Evolutionary conservation across 305 asterid species (phyloP).

Genomic region (Ruellia speciosa): DNA sequence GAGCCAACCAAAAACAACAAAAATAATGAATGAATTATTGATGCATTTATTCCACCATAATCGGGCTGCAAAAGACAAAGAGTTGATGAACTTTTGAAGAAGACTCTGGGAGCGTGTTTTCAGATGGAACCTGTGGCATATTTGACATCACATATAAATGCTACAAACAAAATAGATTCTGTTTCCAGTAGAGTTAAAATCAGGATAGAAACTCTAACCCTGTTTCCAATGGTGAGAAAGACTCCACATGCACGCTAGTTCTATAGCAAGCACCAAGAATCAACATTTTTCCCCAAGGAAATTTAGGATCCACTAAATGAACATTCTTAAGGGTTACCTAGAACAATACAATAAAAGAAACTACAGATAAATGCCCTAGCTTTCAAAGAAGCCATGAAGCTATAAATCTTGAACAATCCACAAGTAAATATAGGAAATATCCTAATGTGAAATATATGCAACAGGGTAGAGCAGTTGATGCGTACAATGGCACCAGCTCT

Average conservation of each 20-base stretch:
- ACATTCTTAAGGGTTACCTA: slow-evolving; percentile 70
- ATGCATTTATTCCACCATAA: slow-evolving; percentile 57
- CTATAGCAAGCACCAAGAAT: slow-evolving; percentile 77
- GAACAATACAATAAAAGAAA: slow-evolving; percentile 21
- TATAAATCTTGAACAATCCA: too few relatives aligned
- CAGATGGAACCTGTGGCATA: slow-evolving; percentile 49
- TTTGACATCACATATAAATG: slow-evolving; percentile 22
- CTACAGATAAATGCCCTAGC: slow-evolving; percentile 5
- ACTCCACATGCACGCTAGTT: slow-evolving; percentile 57
- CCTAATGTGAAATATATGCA: slow-evolving; percentile 19
- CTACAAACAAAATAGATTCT: slow-evolving; percentile 4
- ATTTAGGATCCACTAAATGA: slow-evolving; percentile 70
- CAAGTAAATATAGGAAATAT: slow-evolving; percentile 2
- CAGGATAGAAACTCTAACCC: slow-evolving; percentile 40
- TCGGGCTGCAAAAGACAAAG: slow-evolving; percentile 63
- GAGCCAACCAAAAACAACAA: slow-evolving; percentile 16
- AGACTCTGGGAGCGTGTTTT: slow-evolving; percentile 41
- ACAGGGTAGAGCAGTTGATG: slow-evolving; percentile 15
- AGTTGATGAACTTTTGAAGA: slow-evolving; percentile 60
- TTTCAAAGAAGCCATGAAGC: neutral
- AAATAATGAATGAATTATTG: neutral
- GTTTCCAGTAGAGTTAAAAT: slow-evolving; percentile 9
- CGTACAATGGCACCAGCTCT: slow-evolving; percentile 89
- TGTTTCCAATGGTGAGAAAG: slow-evolving; percentile 75
- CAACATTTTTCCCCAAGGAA: slow-evolving; percentile 63